Percentiles rank a stretch among this genome's conserved stretches.
These are phyloP conservation scores for Cystofilobasidium ferigula DNA, from an alignment of 768 basidiomycete genomes.

Conservation along the genomic window DNA sequence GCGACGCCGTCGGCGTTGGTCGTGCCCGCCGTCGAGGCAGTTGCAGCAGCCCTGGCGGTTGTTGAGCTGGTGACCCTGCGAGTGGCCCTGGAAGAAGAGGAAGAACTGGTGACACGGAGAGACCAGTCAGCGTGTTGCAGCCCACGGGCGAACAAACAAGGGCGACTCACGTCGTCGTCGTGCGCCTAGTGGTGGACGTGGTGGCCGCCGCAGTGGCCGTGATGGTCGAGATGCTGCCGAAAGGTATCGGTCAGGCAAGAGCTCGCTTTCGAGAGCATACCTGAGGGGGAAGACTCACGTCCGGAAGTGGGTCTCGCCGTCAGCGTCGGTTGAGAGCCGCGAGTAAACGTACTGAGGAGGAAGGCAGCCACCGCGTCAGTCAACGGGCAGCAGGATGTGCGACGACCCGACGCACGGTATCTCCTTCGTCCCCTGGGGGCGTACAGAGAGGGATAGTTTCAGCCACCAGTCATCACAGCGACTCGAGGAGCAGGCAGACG, in stretches of 20 bases:
- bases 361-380: background rate
- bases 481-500: background rate
- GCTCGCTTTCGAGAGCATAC: background rate
- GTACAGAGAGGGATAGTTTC: background rate
- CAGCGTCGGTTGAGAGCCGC: conserved; percentile 4
- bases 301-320: background rate
- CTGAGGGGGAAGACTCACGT: conserved; percentile 7
- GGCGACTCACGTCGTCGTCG: background rate
- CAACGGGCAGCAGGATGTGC: background rate
- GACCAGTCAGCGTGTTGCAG: background rate
- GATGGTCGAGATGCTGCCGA: conserved; percentile 12
- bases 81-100: background rate
- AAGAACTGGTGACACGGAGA: no score
- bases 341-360: background rate
- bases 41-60: background rate
- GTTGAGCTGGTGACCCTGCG: background rate
- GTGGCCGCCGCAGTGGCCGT: background rate
- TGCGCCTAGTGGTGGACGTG: background rate
- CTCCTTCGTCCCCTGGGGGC: conserved; percentile 9
- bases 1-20: conserved; percentile 1
- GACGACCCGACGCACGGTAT: background rate
- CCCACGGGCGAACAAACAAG: background rate
- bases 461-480: background rate
- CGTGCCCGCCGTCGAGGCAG: background rate
- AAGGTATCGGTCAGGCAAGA: background rate